phyloP scores from a whole-genome alignment of 352 stramenopile species.

The Globisporangium okanoganense region DNA sequence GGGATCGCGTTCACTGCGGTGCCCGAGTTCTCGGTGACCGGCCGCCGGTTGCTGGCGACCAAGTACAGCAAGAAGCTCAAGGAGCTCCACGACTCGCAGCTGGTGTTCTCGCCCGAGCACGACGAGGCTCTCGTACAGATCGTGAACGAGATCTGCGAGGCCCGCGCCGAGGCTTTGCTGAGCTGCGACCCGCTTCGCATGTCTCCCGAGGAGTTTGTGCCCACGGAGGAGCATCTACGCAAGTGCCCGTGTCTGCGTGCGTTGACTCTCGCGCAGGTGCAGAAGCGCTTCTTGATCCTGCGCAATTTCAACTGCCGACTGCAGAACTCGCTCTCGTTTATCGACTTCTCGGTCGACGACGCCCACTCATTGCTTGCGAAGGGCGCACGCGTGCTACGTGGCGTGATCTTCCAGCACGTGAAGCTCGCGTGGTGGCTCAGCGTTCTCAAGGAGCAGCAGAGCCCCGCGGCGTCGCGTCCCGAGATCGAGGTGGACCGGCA shows the following conservation, averaged over 20 bases:
- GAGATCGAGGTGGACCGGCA: conserved; percentile 87
- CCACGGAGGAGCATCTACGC: conserved; percentile 60
- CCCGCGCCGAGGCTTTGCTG: conserved; percentile 64
- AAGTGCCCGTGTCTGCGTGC: conserved; percentile 39
- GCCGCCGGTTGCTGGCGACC: conserved; percentile 57
- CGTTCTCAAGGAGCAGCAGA: conserved; percentile 85
- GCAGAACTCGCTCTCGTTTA: conserved; percentile 82
- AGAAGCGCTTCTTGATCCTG: conserved; percentile 80
- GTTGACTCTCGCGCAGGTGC: conserved; percentile 51
- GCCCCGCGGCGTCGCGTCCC: conserved; percentile 64
- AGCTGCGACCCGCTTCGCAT: conserved; percentile 85
- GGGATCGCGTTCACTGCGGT: conserved; percentile 84
- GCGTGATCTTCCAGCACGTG: conserved; percentile 82
- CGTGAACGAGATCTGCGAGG: conserved; percentile 83
- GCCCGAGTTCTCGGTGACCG: conserved; percentile 80
- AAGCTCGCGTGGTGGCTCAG: conserved; percentile 88
- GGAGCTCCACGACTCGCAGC: conserved; percentile 60
- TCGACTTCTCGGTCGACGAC: conserved; percentile 74
- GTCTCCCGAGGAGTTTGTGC: conserved; percentile 73
- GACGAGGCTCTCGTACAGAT: conserved; percentile 76
- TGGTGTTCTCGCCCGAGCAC: conserved; percentile 56
- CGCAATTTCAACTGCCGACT: conserved; percentile 87
- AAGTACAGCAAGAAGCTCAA: conserved; percentile 69
- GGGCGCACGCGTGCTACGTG: conserved; percentile 53
- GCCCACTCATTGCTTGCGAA: conserved; percentile 58